These are phyloP conservation scores for Sherardia arvensis DNA, from an alignment of 257 asterid species.

Conservation along the genomic window DNA sequence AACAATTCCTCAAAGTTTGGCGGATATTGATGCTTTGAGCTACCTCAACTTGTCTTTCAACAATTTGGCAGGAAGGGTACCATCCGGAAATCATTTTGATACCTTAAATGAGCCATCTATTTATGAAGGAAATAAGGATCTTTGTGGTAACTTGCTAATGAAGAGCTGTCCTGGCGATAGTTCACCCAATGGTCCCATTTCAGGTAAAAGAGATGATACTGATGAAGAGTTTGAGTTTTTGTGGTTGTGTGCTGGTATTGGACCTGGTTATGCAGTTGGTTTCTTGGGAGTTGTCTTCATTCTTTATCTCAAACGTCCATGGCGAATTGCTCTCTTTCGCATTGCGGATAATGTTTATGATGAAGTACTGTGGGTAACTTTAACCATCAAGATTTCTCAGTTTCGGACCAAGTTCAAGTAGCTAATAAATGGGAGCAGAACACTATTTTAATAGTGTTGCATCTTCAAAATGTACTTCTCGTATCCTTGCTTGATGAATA, in stretches of 20 bases:
- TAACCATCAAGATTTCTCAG: neutral
- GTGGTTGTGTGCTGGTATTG: neutral
- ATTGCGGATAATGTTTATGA: neutral
- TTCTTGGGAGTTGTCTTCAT: constrained; percentile 5
- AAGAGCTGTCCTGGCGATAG: neutral
- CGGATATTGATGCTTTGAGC: neutral
- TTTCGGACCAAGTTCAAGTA: neutral
- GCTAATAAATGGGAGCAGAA: neutral
- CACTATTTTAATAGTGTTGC: too few relatives aligned
- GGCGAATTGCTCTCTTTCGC: neutral
- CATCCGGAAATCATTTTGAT: constrained; percentile 22
- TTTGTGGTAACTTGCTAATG: neutral
- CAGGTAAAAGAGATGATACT: too few relatives aligned
- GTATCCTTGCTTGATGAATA: too few relatives aligned
- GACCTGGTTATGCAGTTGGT: constrained; percentile 21
- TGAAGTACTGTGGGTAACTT: neutral
- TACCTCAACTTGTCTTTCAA: neutral
- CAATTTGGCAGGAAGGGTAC: constrained; percentile 19
- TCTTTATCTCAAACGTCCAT: neutral
- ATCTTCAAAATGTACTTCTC: too few relatives aligned
- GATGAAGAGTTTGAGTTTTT: neutral
- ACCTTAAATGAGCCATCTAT: neutral
- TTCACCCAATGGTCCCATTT: neutral
- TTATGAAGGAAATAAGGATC: neutral
- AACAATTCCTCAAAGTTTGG: neutral